These are phyloP conservation scores for Pseudoneurospora amorphoporcata DNA, from an alignment of 495 filamentous ascomycete genomes.

Conservation along the genomic window DNA sequence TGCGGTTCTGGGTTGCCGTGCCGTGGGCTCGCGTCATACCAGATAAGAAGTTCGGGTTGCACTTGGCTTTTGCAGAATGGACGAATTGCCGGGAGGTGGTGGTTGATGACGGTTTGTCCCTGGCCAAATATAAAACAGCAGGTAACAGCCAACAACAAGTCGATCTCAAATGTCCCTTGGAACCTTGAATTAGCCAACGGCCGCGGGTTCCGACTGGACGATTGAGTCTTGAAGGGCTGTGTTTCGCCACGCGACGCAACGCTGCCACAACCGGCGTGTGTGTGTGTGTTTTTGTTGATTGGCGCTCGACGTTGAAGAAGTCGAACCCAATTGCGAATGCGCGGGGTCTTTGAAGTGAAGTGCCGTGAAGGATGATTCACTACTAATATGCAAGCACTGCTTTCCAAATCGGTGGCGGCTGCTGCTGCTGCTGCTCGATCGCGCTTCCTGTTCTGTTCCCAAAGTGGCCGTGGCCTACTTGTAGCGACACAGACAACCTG, in stretches of 20 bases:
- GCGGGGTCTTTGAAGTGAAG: background rate
- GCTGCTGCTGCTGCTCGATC: background rate
- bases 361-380: slow-evolving; percentile 9
- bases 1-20: slow-evolving; percentile 15
- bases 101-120: slow-evolving; percentile 1
- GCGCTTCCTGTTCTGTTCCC: background rate
- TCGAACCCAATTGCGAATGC: background rate
- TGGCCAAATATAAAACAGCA: background rate
- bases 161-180: background rate
- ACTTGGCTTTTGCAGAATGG: slow-evolving; percentile 1
- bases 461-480: background rate
- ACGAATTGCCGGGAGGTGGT: background rate
- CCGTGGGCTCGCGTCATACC: slow-evolving; percentile 22
- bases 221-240: background rate
- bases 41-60: slow-evolving; percentile 15
- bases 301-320: background rate
- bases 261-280: background rate
- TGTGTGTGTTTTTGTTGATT: background rate
- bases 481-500: background rate
- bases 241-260: background rate
- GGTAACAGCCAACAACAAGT: background rate
- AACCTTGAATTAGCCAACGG: background rate
- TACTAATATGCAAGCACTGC: slow-evolving; percentile 6
- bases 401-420: background rate
- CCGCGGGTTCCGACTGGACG: background rate